Conservation (phyloP, 208 protist genomes). For the Vickermania spadyakhi region DNA sequence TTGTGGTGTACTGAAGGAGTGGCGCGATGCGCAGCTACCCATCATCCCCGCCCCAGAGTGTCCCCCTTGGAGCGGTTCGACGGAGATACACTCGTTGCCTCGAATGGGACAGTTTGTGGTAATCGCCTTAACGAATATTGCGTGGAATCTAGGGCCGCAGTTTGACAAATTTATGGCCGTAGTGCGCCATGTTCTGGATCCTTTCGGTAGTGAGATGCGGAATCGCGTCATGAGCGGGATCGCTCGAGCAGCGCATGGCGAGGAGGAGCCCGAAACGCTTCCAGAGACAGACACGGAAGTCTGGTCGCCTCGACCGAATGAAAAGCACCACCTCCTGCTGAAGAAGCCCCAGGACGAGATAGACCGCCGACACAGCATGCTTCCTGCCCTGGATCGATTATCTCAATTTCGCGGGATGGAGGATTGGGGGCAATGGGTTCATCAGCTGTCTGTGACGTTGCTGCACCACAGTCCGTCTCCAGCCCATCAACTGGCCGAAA, state of each 20-base stretch:
- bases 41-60: not conserved
- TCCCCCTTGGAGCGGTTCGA: not conserved
- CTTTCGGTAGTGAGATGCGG: constrained; percentile 45
- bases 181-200: constrained; percentile 57
- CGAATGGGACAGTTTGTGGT: constrained; percentile 28
- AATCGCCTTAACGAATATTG: constrained; percentile 51
- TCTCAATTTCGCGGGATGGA: constrained; percentile 60
- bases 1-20: constrained; percentile 67
- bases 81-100: constrained; percentile 34
- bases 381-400: constrained; percentile 42
- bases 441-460: constrained; percentile 73
- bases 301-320: not conserved
- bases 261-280: not conserved
- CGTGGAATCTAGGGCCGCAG: constrained; percentile 61
- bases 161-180: constrained; percentile 78
- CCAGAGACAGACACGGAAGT: not conserved
- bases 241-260: constrained; percentile 17
- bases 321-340: not conserved
- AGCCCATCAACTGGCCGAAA: constrained; percentile 60
- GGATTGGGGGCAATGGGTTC: constrained; percentile 78
- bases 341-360: not conserved
- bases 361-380: constrained; percentile 5
- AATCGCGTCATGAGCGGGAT: constrained; percentile 28
- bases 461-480: constrained; percentile 71
- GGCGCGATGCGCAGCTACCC: not conserved